These are phyloP conservation scores for Teunomyces lycoperdinae DNA, from an alignment of 805 yeast species.

Conservation along the genomic window DNA sequence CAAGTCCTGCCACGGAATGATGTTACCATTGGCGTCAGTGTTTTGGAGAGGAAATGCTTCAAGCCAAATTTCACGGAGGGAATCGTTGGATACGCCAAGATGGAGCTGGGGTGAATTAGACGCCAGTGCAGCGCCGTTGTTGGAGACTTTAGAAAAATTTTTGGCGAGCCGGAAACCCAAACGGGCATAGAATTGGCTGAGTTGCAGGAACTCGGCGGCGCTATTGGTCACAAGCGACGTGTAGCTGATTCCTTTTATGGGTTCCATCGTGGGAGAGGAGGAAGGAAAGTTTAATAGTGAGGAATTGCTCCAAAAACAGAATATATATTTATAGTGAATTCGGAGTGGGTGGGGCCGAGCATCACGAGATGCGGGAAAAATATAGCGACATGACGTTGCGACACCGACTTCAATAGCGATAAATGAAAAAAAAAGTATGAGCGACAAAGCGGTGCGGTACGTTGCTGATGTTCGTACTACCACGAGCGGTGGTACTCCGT, in stretches of 20 bases:
- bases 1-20: constrained; percentile 42
- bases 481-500: too few relatives aligned
- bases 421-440: too few relatives aligned
- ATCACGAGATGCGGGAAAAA: background rate
- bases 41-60: constrained; percentile 59
- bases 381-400: too few relatives aligned
- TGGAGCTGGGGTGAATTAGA: constrained; percentile 26
- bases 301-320: too few relatives aligned
- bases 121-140: constrained; percentile 29
- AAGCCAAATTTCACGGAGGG: constrained; percentile 69
- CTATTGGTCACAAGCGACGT: constrained; percentile 60
- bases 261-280: constrained; percentile 1
- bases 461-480: too few relatives aligned
- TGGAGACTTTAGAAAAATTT: constrained; percentile 53
- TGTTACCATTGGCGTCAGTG: constrained; percentile 29
- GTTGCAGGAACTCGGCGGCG: constrained; percentile 41
- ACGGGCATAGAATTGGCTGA: constrained; percentile 54
- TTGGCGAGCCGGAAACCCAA: constrained; percentile 63
- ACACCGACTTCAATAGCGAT: too few relatives aligned
- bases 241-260: constrained; percentile 25
- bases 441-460: too few relatives aligned
- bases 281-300: background rate
- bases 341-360: constrained; percentile 8
- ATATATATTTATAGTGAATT: background rate
- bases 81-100: constrained; percentile 62